phyloP scores from a whole-genome alignment of 1,284 basidiomycete species.

The Puccinia coronata region DNA sequence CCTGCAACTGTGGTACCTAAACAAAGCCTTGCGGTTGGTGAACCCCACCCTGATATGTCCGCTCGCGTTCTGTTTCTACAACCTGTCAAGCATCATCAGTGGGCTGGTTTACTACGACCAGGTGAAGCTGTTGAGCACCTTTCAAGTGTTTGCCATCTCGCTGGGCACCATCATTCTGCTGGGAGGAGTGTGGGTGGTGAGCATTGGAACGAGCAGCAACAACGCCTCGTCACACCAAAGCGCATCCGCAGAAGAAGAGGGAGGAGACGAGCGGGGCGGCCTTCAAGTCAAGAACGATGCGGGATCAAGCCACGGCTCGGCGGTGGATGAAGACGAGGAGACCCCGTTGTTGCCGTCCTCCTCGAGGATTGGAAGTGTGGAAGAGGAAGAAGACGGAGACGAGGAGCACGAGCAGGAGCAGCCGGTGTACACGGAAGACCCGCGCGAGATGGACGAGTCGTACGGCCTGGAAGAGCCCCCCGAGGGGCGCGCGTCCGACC shows the following conservation, averaged over 20 bases:
- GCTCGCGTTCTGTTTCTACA: constrained; percentile 94
- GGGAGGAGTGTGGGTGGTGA: constrained; percentile 83
- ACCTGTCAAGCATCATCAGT: constrained; percentile 78
- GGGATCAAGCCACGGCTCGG: too few relatives aligned
- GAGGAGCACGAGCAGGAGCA: background rate
- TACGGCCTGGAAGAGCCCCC: background rate
- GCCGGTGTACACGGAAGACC: background rate
- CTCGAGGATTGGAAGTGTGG: constrained; percentile 4
- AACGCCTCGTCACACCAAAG: too few relatives aligned
- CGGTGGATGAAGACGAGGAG: constrained; percentile 9
- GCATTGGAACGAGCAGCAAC: constrained; percentile 14
- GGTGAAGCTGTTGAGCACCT: constrained; percentile 70
- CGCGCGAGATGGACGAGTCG: background rate
- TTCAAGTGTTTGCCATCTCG: constrained; percentile 73
- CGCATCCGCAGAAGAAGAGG: background rate
- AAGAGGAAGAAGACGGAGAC: background rate
- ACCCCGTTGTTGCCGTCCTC: constrained; percentile 7
- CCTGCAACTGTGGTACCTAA: constrained; percentile 78
- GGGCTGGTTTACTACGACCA: constrained; percentile 90
- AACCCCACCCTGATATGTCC: constrained; percentile 89
- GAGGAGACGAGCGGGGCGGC: background rate
- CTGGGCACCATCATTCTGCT: constrained; percentile 79
- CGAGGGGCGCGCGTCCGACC: background rate
- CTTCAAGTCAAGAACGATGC: too few relatives aligned
- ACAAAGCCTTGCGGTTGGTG: constrained; percentile 80